Evolutionary conservation across 2,329 filamentous ascomycete genomes (phyloP).

Genomic region (Fusarium brachygibbosum): DNA sequence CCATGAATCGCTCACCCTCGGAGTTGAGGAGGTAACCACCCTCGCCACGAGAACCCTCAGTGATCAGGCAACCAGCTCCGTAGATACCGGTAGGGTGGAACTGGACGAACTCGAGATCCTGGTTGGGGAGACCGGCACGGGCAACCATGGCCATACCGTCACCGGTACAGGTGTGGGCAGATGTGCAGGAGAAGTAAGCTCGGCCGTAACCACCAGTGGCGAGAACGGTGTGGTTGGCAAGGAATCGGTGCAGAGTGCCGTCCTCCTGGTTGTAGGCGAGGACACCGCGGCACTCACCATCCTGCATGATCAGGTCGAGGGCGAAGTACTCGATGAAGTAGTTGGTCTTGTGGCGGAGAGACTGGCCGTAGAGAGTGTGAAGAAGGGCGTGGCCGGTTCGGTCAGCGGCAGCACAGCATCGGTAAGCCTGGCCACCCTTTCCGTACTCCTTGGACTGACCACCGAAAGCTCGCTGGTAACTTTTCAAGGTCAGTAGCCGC

Average conservation of each 20-base stretch:
- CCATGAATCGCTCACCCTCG: constrained; percentile 99
- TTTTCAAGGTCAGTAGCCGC: constrained; percentile 53
- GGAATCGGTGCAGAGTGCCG: constrained; percentile 96
- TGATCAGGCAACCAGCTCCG: constrained; percentile 97
- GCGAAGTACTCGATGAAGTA: constrained; percentile 99
- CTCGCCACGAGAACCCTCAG: constrained; percentile 97
- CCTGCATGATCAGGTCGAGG: constrained; percentile 96
- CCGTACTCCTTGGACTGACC: constrained; percentile 95
- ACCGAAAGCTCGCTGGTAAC: constrained; percentile 98
- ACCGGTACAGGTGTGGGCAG: constrained; percentile 97
- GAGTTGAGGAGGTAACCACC: constrained; percentile 98
- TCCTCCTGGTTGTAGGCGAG: constrained; percentile 99
- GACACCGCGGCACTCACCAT: constrained; percentile 95
- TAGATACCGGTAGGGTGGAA: constrained; percentile 99
- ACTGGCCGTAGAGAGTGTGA: constrained; percentile 98
- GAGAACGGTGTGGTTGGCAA: constrained; percentile 95
- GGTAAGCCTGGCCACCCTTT: constrained; percentile 97
- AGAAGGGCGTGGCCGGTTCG: constrained; percentile 97
- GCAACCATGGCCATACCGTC: constrained; percentile 99
- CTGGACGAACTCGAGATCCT: constrained; percentile 99
- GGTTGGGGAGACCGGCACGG: constrained; percentile 96
- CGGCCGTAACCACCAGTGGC: constrained; percentile 98
- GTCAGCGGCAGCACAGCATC: constrained; percentile 96
- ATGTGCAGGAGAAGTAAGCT: constrained; percentile 98
- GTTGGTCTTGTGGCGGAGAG: constrained; percentile 96